These are phyloP conservation scores for Spongospora subterranea DNA, from an alignment of 208 protist species.

Conservation along the genomic window DNA sequence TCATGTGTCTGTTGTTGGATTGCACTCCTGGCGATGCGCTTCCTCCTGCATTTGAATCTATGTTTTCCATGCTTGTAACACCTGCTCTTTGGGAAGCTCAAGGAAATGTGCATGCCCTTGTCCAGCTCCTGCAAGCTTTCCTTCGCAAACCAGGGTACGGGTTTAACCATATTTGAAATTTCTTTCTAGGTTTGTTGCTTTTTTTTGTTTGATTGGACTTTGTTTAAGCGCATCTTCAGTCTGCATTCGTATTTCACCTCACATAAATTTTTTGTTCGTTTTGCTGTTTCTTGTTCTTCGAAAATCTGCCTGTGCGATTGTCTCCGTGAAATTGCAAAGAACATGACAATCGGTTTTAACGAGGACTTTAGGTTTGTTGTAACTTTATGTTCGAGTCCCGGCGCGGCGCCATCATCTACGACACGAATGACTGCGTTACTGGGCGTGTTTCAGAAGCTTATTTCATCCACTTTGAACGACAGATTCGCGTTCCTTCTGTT, in stretches of 20 bases:
- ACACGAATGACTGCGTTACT: slow-evolving; percentile 62
- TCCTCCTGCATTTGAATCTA: slow-evolving; percentile 59
- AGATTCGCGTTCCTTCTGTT: slow-evolving; percentile 85
- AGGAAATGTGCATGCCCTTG: slow-evolving; percentile 75
- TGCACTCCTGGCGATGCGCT: slow-evolving; percentile 70
- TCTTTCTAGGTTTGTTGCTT: too few relatives aligned
- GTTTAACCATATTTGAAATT: too few relatives aligned
- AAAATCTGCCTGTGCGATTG: too few relatives aligned
- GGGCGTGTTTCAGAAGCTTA: slow-evolving; percentile 74
- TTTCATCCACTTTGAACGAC: slow-evolving; percentile 85
- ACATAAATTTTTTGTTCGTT: too few relatives aligned
- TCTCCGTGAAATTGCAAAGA: too few relatives aligned
- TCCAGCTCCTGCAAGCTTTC: slow-evolving; percentile 72
- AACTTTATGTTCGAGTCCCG: not conserved
- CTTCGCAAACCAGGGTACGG: slow-evolving; percentile 59
- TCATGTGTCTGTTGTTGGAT: slow-evolving; percentile 89
- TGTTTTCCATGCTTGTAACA: slow-evolving; percentile 65
- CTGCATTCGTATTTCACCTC: too few relatives aligned
- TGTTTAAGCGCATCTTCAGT: too few relatives aligned
- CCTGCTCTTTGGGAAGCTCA: slow-evolving; percentile 70
- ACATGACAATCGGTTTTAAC: too few relatives aligned
- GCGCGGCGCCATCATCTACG: slow-evolving; percentile 43
- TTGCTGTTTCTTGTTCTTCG: too few relatives aligned
- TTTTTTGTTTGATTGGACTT: too few relatives aligned
- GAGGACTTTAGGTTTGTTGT: not conserved